Evolutionary conservation across 78 protist species (phyloP).

Genomic region (Trichosphaerium sp.): DNA sequence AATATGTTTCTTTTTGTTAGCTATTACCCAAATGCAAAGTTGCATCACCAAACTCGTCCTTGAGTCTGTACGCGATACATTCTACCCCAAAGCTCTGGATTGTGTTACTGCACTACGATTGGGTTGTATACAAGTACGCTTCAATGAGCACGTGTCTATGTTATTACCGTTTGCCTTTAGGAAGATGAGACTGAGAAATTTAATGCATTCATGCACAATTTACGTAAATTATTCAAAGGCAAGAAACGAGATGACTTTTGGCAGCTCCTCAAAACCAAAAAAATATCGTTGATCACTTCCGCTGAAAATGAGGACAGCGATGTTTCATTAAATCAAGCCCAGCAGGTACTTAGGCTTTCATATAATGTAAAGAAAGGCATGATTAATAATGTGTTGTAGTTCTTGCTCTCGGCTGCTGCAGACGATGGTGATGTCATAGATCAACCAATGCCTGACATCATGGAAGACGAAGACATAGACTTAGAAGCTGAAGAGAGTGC

Average conservation of each 20-base stretch:
- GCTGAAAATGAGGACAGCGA: conserved; percentile 18
- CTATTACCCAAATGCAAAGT: conserved; percentile 28
- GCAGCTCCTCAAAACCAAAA: conserved; percentile 5
- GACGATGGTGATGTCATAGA: too few relatives aligned
- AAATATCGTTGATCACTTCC: conserved; percentile 6
- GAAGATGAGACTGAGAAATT: conserved; percentile 42
- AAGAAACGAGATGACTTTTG: conserved; percentile 51
- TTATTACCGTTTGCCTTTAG: neutral
- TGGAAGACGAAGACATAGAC: too few relatives aligned
- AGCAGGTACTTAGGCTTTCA: too few relatives aligned
- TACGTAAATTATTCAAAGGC: conserved; percentile 17
- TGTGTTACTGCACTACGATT: conserved; percentile 31
- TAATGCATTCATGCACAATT: conserved; percentile 25
- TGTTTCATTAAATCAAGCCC: conserved; percentile 4
- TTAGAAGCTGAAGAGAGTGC: too few relatives aligned
- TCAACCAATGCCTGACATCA: too few relatives aligned
- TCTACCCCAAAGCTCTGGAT: conserved; percentile 49
- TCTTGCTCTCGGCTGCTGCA: too few relatives aligned
- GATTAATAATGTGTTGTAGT: too few relatives aligned
- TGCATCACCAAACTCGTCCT: conserved; percentile 36
- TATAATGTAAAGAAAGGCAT: too few relatives aligned
- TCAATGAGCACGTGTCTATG: neutral
- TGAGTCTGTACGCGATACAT: conserved; percentile 33
- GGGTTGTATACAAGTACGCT: conserved; percentile 21
- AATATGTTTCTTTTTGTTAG: conserved; percentile 2